Evolutionary conservation across 768 basidiomycete genomes (phyloP), one percentile per base, ranked within the genome.

Genomic region (Rossbeevera mucosa): DNA sequence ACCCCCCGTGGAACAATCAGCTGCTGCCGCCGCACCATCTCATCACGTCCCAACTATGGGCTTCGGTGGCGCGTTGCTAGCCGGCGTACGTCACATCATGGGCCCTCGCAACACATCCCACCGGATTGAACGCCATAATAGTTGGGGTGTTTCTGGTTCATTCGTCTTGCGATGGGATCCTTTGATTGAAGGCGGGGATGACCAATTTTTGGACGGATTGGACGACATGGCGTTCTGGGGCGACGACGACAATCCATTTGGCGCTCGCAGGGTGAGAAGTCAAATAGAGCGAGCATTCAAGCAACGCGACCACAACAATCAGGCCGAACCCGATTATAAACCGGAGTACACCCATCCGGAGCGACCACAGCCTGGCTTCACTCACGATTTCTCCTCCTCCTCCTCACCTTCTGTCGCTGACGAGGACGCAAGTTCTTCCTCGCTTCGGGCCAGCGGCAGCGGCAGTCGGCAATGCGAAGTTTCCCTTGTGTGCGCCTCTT

Each of bases 401-500:
- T 44, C 58, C 4, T 62, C 69, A 13, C 58, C 70, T 3, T 29
- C 60, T 21, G 31, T 47, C 31, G 74, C 74, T 18, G 69, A 80
- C 22, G 72, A 85, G n/a, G 74, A 80, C 42, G 79, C 78, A 46
- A 72, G 47, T 50, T 62, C 47, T 18, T 54, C 54, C 3, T 52
- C 59, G 21, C 59, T 54, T 45, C 53, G 42, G 14, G 53, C 63
- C n/a, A 60, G 64, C 30, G 50, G 64, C 7, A 66, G 66, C 26
- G 55, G 59, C 20, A 53, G 65, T n/a, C 62, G 67, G 24, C 36
- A 43, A 9, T 64, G 66, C 24, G 71, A 73, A 25, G 57, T 75
- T 22, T 66, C 79, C 11, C 77, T 91, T 13, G 80, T 85, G 13
- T 91, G 89, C 56, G 85, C 84, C 13, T 71, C 69, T 9, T 91